Evolutionary conservation across 495 filamentous ascomycete genomes (phyloP).

Genomic region (Penicillium lividum): DNA sequence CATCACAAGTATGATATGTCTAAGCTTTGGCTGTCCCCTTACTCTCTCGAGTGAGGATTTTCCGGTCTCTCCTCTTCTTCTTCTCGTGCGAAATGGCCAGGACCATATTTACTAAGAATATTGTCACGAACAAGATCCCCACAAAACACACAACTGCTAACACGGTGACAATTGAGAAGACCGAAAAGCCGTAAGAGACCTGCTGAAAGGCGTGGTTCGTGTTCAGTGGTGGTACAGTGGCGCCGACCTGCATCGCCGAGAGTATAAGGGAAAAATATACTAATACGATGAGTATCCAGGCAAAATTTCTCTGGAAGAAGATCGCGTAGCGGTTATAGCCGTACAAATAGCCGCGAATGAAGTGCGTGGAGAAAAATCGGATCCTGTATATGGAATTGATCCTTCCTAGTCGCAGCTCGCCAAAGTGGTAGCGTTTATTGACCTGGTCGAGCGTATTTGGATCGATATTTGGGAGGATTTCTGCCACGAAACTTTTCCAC

Average conservation of each 20-base stretch:
- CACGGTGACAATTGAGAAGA: conserved; percentile 44
- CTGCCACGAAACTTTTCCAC: conserved; percentile 13
- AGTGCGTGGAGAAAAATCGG: conserved; percentile 1
- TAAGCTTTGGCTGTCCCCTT: conserved; percentile 9
- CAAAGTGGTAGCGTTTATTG: conserved; percentile 44
- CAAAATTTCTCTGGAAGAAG: conserved; percentile 48
- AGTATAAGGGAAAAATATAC: conserved; percentile 56
- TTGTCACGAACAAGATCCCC: conserved; percentile 11
- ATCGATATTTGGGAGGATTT: conserved; percentile 9
- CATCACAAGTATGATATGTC: background rate
- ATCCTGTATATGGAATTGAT: conserved; percentile 23
- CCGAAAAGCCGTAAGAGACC: conserved; percentile 54
- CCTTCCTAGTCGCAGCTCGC: conserved; percentile 44
- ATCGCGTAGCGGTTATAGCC: conserved; percentile 16
- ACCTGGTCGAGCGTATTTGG: conserved; percentile 21
- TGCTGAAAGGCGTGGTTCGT: conserved; percentile 43
- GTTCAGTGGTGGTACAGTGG: conserved; percentile 41
- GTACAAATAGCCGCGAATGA: conserved; percentile 14
- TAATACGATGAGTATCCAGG: conserved; percentile 42
- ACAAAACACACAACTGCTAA: conserved; percentile 11
- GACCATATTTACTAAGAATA: conserved; percentile 14
- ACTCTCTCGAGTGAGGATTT: conserved; percentile 8
- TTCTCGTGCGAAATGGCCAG: conserved; percentile 15
- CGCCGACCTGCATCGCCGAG: conserved; percentile 61
- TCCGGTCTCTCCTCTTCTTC: conserved; percentile 14